Evolutionary conservation across 805 yeast species (phyloP).

Genomic region (Nakazawaea holstii): DNA sequence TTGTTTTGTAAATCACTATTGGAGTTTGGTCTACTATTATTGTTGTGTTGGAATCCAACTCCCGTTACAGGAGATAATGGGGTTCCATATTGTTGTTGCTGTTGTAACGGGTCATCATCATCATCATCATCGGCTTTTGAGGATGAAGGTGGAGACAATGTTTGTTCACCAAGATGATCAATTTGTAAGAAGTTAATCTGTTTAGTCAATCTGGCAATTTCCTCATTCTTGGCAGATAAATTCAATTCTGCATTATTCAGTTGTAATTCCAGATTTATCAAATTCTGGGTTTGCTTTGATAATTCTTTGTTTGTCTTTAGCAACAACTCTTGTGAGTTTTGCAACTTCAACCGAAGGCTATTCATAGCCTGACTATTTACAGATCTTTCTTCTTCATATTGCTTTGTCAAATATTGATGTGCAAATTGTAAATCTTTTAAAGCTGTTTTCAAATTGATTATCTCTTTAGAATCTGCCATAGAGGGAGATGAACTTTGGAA

Average conservation of each 20-base stretch:
- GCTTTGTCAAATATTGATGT: constrained; percentile 62
- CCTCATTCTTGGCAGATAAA: constrained; percentile 30
- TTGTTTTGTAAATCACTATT: not conserved
- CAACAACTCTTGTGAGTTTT: constrained; percentile 46
- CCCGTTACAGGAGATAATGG: constrained; percentile 19
- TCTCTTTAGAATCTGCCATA: constrained; percentile 3
- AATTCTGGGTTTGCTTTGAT: constrained; percentile 29
- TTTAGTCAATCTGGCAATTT: constrained; percentile 36
- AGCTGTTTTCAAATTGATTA: constrained; percentile 42
- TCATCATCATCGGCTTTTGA: not conserved
- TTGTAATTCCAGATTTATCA: constrained; percentile 30
- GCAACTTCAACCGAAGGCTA: constrained; percentile 45
- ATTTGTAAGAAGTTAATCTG: constrained; percentile 38
- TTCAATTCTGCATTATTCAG: constrained; percentile 26
- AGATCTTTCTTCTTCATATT: constrained; percentile 60
- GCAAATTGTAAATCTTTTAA: constrained; percentile 66
- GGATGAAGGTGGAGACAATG: constrained; percentile 16
- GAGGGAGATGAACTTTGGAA: constrained; percentile 17
- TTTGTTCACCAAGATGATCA: constrained; percentile 34
- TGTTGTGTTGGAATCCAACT: constrained; percentile 9
- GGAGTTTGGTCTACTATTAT: not conserved
- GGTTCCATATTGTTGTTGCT: no score
- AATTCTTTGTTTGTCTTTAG: constrained; percentile 31
- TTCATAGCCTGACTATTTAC: constrained; percentile 49
- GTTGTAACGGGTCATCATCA: not conserved